phyloP scores from a whole-genome alignment of 768 basidiomycete genomes.

The Mycena filopes region DNA sequence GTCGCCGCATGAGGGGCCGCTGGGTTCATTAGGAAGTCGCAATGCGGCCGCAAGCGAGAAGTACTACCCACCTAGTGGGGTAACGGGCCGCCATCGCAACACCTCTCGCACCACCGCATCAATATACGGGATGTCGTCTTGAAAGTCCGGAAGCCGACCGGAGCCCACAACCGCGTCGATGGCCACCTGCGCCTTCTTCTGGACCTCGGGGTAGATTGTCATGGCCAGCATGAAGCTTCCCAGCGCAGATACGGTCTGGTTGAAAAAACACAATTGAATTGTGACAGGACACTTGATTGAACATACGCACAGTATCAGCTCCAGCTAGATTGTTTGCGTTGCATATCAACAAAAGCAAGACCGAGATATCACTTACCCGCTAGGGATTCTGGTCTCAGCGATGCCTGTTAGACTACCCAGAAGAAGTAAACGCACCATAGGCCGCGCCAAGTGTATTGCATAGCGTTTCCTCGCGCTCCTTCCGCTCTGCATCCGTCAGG shows the following conservation, averaged over 20 bases:
- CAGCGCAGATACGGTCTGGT: slow-evolving; percentile 15
- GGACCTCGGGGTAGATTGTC: slow-evolving; percentile 38
- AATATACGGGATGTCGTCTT: slow-evolving; percentile 39
- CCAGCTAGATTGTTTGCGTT: background rate
- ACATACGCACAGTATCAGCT: slow-evolving; percentile 13
- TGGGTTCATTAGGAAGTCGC: no score
- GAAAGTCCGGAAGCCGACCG: slow-evolving; percentile 39
- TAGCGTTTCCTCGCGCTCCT: background rate
- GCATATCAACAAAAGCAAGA: background rate
- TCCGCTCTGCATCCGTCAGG: background rate
- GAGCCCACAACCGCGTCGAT: slow-evolving; percentile 38
- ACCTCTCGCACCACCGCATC: slow-evolving; percentile 39
- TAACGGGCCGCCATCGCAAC: slow-evolving; percentile 35
- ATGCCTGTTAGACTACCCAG: background rate
- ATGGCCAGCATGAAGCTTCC: slow-evolving; percentile 38
- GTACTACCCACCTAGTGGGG: slow-evolving; percentile 29
- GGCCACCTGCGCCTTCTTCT: slow-evolving; percentile 39
- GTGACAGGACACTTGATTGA: no score
- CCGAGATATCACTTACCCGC: background rate
- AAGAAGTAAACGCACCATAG: slow-evolving; percentile 21
- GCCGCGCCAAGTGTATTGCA: slow-evolving; percentile 1
- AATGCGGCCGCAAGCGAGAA: background rate
- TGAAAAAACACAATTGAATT: no score
- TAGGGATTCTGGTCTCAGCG: no score
- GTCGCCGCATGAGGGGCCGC: slow-evolving; percentile 7